Conservation (phyloP, 2,329 filamentous ascomycete genomes). For the Biscogniauxia sp. region DNA sequence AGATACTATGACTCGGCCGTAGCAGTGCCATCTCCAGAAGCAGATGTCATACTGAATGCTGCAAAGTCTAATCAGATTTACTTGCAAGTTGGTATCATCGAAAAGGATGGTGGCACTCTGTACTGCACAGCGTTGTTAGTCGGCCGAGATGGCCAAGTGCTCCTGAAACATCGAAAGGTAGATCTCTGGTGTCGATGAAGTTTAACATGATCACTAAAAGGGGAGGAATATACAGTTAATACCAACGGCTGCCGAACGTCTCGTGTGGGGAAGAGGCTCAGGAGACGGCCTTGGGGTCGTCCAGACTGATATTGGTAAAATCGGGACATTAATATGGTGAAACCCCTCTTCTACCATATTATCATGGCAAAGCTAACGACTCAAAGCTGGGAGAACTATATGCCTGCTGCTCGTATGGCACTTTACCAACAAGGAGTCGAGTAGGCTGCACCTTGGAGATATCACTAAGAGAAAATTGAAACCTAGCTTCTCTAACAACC, state of each 20-base stretch:
- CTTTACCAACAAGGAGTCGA: constrained; percentile 42
- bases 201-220: neutral
- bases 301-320: constrained; percentile 39
- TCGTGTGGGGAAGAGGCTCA: constrained; percentile 45
- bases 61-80: constrained; percentile 36
- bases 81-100: constrained; percentile 39
- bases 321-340: constrained; percentile 41
- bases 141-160: constrained; percentile 34
- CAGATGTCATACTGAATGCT: constrained; percentile 32
- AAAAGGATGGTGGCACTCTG: constrained; percentile 40
- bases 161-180: constrained; percentile 40
- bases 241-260: constrained; percentile 39
- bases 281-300: constrained; percentile 39
- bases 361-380: constrained; percentile 3
- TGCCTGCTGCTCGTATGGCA: constrained; percentile 41
- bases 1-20: constrained; percentile 40
- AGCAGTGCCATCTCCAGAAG: constrained; percentile 37
- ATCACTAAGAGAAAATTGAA: neutral
- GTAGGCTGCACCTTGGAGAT: constrained; percentile 22
- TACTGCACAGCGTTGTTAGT: constrained; percentile 40
- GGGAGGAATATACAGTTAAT: constrained; percentile 30
- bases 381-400: constrained; percentile 42
- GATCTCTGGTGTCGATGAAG: neutral
- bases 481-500: neutral
- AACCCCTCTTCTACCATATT: neutral